These are phyloP conservation scores for Beauveria asiatica DNA, from an alignment of 2,329 filamentous ascomycete species.

Conservation along the genomic window DNA sequence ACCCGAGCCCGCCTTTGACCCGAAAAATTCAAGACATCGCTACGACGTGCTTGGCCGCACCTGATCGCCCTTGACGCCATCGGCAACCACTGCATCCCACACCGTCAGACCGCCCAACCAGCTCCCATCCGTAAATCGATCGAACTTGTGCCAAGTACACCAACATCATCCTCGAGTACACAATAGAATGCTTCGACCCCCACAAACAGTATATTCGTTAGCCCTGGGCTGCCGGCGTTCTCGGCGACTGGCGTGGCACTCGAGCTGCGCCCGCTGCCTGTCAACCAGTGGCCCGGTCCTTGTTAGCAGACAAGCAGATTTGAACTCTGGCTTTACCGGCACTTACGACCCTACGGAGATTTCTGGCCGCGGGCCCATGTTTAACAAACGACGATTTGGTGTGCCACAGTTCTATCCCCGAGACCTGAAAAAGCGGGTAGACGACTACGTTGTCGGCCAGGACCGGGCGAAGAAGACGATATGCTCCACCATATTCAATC, in stretches of 20 bases:
- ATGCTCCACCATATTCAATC: slow-evolving; percentile 89
- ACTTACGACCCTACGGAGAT: slow-evolving; percentile 49
- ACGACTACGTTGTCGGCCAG: slow-evolving; percentile 94
- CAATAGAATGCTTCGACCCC: slow-evolving; percentile 1
- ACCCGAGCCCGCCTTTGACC: not conserved
- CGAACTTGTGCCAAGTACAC: not conserved
- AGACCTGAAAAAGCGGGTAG: slow-evolving; percentile 78
- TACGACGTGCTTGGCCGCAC: not conserved
- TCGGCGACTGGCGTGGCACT: not conserved
- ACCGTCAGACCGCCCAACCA: not conserved
- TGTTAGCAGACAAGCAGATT: slow-evolving; percentile 35
- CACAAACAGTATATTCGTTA: not conserved
- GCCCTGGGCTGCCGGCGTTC: not conserved
- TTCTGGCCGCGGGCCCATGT: slow-evolving; percentile 50
- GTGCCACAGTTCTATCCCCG: slow-evolving; percentile 57
- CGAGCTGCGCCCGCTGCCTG: slow-evolving; percentile 18
- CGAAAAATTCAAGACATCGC: not conserved
- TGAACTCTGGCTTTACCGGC: slow-evolving; percentile 50
- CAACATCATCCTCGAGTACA: not conserved
- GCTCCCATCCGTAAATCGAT: not conserved
- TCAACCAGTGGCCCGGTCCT: slow-evolving; percentile 18
- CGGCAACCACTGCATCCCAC: not conserved
- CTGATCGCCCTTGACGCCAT: slow-evolving; percentile 1
- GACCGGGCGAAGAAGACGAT: slow-evolving; percentile 91
- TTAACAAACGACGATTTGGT: slow-evolving; percentile 47